Base-by-base conservation (phyloP, 106 monocot species). In the Dendrobium officinale region DNA sequence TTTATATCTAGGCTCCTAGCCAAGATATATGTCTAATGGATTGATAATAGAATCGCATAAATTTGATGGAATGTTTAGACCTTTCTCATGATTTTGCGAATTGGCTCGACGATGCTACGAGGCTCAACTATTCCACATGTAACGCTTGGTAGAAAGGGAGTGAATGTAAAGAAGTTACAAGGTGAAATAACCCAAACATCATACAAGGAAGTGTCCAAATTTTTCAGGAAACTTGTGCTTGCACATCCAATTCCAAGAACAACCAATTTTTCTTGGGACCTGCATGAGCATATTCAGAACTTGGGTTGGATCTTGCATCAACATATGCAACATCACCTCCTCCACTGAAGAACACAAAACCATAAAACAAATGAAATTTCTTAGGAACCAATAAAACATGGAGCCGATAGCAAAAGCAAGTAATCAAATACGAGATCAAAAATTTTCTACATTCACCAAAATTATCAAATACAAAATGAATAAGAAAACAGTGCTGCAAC, bases 221-320 rank as follows among this genome's bases (percentile, higher is more conserved):
- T 89, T 87, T 83, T 95, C 77, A 95, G 81, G 81, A 95, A 92
- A 83, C 85, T 95, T 24, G 95, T 92, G 7, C 90, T 90, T 48
- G 92, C 95, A 92, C 95, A 95, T 37, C 95, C 95, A 82, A 92
- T 92, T 42, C 95, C 95, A 80, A 95, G 87, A 27, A 95, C 85
- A 66, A 95, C 79, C 44, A 95, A 43, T 86, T 92, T 95, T 92
- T 95, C 85, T 86, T 95, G 2, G 70, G n/a, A 67, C 86, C 43
- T 8, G 20, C 75, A 54, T 80, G 75, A 79, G 77, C n/a, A 24
- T 79, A 77, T 80, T 61, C 74, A 33, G 78, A 49, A 73, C 58
- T 79, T 78, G 41, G 29, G 37, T 86, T 79, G 19, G 87, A 68
- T 67, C 77, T 81, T 73, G 90, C 83, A 78, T 91, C 91, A 51